Evolutionary conservation across 495 filamentous ascomycete genomes (phyloP), one percentile per base, ranked within the genome.

Genomic region (Penicillium mononematosum): DNA sequence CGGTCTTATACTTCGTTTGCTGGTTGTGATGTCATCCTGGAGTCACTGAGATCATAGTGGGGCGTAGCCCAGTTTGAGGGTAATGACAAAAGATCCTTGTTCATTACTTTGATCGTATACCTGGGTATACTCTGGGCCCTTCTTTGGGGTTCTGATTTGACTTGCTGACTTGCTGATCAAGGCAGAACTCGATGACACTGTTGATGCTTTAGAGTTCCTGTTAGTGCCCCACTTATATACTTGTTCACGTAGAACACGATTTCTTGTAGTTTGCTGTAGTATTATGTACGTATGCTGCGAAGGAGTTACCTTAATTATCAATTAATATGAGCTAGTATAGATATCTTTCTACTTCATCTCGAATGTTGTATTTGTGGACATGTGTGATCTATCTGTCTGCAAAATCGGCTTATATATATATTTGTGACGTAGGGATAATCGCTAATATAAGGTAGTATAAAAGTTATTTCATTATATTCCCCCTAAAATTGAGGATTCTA

Each of bases 11-110:
- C 49, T 47, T 59, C 42, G 41, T 22, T 29, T 56, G 31, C 2
- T 53, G 9, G 39, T 32, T 47, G 67, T 73, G 70, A 73, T 72
- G 67, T 73, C 70, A 73, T 70, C 45, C 50, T 60, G 52, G 60
- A 68, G 65, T 68, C 67, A 64, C 67, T 71, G 70, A 72, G 61
- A 68, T 71, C 69, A 71, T 73, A 65, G 66, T 72, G 65, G 65
- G 70, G 45, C 66, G 34, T 50, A 43, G 46, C 12, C 52, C 51
- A 57, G 55, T 48, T 61, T 59, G 54, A 46, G 29, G 47, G 51
- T 45, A 62, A 56, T 48, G 53, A 29, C 53, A 25, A 20, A 52
- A 42, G 17, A 29, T 50, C 29, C 25, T 27, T 36, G 24, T 22
- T 22, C 12, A 11, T 34, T 29, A 7, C 27, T 29, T 45, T 45